Conservation (phyloP, 371 early-diverging fungal species). For the Mortierella sp. region DNA sequence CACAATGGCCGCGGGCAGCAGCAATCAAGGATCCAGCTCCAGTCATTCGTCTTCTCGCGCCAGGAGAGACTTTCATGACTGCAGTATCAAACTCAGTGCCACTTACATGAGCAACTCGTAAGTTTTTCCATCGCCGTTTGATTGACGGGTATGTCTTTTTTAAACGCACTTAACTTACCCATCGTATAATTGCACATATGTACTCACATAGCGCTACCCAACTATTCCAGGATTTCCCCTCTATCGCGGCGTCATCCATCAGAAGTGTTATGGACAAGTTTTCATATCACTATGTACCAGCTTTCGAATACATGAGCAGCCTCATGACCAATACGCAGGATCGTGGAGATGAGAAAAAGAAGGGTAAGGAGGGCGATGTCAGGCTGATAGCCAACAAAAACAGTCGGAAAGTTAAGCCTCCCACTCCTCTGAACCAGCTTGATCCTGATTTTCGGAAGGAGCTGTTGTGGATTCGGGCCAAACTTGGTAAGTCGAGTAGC, state of each 20-base stretch:
- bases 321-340: conserved; percentile 9
- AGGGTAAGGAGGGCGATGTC: neutral
- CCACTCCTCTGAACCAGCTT: neutral
- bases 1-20: neutral
- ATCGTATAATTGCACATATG: neutral
- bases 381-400: conserved; percentile 5
- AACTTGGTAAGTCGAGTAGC: conserved; percentile 24
- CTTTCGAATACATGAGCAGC: conserved; percentile 33
- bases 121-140: neutral
- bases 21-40: conserved; percentile 12
- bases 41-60: neutral
- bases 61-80: conserved; percentile 35
- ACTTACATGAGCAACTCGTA: conserved; percentile 33
- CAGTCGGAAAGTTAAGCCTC: conserved; percentile 9
- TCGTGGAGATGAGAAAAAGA: conserved; percentile 7
- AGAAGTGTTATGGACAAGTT: conserved; percentile 24
- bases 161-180: neutral
- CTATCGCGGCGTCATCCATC: conserved; percentile 31
- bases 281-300: conserved; percentile 42
- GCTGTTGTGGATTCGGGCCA: conserved; percentile 29
- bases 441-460: conserved; percentile 44
- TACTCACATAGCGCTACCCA: conserved; percentile 27
- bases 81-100: conserved; percentile 1
- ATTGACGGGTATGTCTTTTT: neutral
- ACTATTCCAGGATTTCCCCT: conserved; percentile 52